Percentiles rank a stretch among this genome's conserved stretches.
These are phyloP conservation scores for Ceratobasidium sp. DNA, from an alignment of 1,284 basidiomycete species.

Conservation along the genomic window DNA sequence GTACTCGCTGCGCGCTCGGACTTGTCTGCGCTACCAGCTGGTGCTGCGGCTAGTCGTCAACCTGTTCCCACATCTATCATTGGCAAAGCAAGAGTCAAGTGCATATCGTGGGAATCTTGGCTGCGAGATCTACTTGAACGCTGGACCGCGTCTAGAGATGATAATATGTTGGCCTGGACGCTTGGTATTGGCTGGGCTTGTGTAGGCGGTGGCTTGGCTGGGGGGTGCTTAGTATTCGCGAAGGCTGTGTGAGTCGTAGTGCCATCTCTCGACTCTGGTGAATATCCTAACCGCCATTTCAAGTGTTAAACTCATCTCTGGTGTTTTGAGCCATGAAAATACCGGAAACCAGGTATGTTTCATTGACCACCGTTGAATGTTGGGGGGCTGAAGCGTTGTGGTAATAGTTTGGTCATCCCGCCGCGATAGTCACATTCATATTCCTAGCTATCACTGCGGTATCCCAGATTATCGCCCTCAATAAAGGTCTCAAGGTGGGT, in stretches of 20 bases:
- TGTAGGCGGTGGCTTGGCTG: conserved; percentile 85
- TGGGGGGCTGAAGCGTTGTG: neutral
- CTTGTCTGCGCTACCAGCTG: conserved; percentile 54
- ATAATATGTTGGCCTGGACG: conserved; percentile 82
- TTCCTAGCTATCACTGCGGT: conserved; percentile 80
- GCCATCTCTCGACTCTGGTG: conserved; percentile 14
- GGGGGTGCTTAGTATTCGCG: conserved; percentile 87
- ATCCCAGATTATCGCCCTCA: conserved; percentile 87
- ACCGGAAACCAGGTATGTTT: conserved; percentile 67
- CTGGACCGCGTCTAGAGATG: conserved; percentile 78
- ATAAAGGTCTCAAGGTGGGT: conserved; percentile 73
- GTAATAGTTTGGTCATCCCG: conserved; percentile 69
- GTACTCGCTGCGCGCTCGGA: conserved; percentile 70
- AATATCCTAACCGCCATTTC: conserved; percentile 33
- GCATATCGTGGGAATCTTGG: conserved; percentile 59
- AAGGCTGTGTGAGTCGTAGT: conserved; percentile 74
- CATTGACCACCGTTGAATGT: neutral
- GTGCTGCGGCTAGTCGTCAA: conserved; percentile 47
- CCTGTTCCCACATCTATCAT: conserved; percentile 41
- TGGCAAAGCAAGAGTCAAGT: conserved; percentile 50
- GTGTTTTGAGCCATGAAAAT: conserved; percentile 73
- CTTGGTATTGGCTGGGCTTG: conserved; percentile 92
- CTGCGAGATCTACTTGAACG: conserved; percentile 68
- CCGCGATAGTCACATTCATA: conserved; percentile 82
- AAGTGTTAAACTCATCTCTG: conserved; percentile 77